Evolutionary conservation across 1,139 yeast species (phyloP).

Genomic region (Diutina siamensis): DNA sequence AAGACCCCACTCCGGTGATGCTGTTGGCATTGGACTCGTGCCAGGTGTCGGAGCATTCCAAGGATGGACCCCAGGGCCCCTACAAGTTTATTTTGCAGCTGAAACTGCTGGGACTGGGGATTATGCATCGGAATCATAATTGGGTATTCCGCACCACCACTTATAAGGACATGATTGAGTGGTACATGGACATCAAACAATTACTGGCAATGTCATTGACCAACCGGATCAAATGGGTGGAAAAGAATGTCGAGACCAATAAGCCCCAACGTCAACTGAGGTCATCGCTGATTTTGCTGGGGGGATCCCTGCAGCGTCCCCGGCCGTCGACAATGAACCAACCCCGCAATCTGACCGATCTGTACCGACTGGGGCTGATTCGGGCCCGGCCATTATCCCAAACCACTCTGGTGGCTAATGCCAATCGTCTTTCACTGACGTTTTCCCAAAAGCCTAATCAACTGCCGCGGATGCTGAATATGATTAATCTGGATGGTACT

Average conservation of each 20-base stretch:
- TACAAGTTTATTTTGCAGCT: constrained; percentile 77
- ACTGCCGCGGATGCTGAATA: constrained; percentile 28
- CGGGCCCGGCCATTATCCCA: constrained; percentile 1
- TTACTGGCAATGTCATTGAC: constrained; percentile 50
- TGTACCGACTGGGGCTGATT: constrained; percentile 2
- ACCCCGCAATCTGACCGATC: neutral
- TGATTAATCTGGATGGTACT: constrained; percentile 39
- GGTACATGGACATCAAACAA: constrained; percentile 71
- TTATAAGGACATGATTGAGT: constrained; percentile 64
- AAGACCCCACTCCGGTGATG: constrained; percentile 80
- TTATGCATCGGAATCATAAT: constrained; percentile 68
- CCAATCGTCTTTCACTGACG: constrained; percentile 11
- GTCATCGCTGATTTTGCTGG: constrained; percentile 3
- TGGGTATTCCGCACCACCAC: constrained; percentile 87
- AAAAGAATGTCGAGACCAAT: constrained; percentile 9
- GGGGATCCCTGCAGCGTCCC: neutral
- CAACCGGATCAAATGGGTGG: constrained; percentile 26
- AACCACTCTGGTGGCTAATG: constrained; percentile 3
- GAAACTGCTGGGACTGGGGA: constrained; percentile 47
- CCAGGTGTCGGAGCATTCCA: constrained; percentile 70
- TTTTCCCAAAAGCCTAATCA: constrained; percentile 22
- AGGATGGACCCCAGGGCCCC: constrained; percentile 49
- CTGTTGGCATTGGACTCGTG: constrained; percentile 77
- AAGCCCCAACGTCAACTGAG: constrained; percentile 1
- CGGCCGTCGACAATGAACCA: neutral